Evolutionary conservation across 768 basidiomycete species (phyloP).

Genomic region (Mrakia gelida): DNA sequence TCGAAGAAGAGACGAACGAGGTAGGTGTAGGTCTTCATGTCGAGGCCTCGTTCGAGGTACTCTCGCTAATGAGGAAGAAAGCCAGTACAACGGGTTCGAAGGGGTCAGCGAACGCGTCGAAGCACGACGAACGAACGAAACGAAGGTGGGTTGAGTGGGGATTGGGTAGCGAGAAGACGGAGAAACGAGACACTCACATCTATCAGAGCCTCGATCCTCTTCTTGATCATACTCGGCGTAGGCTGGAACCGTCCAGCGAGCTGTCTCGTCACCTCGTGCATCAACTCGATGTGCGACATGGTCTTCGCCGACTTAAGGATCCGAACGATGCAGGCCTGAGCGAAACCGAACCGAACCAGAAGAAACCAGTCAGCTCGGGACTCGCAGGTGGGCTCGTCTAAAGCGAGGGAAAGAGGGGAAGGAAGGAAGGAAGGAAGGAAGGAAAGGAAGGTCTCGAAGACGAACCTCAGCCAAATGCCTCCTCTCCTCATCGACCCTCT

Average conservation of each 20-base stretch:
- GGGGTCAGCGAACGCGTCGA: constrained; percentile 15
- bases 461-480: constrained; percentile 81
- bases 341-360: not conserved
- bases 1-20: constrained; percentile 44
- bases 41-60: constrained; percentile 83
- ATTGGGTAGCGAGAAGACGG: not conserved
- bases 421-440: not conserved
- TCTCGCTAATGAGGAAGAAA: constrained; percentile 62
- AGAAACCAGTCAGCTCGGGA: not conserved
- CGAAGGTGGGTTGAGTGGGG: not conserved
- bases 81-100: too few species aligned
- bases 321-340: constrained; percentile 92
- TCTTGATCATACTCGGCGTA: constrained; percentile 81
- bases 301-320: constrained; percentile 58
- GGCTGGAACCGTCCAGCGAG: constrained; percentile 79
- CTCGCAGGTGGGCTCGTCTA: not conserved
- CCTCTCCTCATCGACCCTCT: constrained; percentile 86
- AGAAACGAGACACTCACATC: constrained; percentile 57
- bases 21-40: constrained; percentile 84
- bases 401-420: not conserved
- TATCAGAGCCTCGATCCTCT: constrained; percentile 84
- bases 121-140: not conserved
- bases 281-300: constrained; percentile 79
- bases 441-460: constrained; percentile 17
- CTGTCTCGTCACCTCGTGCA: constrained; percentile 86